Evolutionary conservation across 2,329 filamentous ascomycete species (phyloP).

Genomic region (Dothidotthia symphoricarpi): DNA sequence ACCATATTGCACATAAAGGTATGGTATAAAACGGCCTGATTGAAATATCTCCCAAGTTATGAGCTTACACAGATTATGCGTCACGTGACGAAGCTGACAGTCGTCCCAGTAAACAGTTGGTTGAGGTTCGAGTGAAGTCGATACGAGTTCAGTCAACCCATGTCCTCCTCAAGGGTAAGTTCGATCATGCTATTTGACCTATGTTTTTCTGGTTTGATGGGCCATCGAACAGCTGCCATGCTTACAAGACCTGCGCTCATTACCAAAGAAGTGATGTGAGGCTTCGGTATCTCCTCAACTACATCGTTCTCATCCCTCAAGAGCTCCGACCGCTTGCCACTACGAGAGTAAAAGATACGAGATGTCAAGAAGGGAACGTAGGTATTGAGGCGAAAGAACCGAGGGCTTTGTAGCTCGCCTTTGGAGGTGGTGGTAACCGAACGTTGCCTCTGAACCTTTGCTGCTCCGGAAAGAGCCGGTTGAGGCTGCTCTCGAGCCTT

Average conservation of each 20-base stretch:
- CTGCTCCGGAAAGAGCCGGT: slow-evolving; percentile 1
- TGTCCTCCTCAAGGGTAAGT: slow-evolving; percentile 15
- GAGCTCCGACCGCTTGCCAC: slow-evolving; percentile 17
- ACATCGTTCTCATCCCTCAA: slow-evolving; percentile 25
- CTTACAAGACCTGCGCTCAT: slow-evolving; percentile 37
- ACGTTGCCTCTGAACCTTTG: slow-evolving; percentile 21
- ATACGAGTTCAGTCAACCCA: no score
- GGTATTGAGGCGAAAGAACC: slow-evolving; percentile 36
- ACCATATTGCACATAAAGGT: no score
- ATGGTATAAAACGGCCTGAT: no score
- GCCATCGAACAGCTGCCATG: slow-evolving; percentile 30
- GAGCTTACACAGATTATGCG: no score
- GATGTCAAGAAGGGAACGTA: slow-evolving; percentile 32
- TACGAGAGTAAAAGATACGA: slow-evolving; percentile 36
- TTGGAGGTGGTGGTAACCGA: slow-evolving; percentile 17
- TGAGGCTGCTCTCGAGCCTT: slow-evolving; percentile 13
- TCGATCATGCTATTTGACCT: slow-evolving; percentile 13
- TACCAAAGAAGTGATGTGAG: slow-evolving; percentile 31
- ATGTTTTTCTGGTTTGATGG: slow-evolving; percentile 15
- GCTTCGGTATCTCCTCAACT: slow-evolving; percentile 31
- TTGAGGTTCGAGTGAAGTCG: no score
- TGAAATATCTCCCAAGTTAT: no score
- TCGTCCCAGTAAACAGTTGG: no score
- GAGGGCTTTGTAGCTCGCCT: slow-evolving; percentile 20
- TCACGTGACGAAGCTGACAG: no score